Percentiles rank a stretch among this genome's conserved stretches.
Evolutionary conservation across 129 eudicot genomes (phyloP).

Genomic region (Heracleum sosnowskyi): DNA sequence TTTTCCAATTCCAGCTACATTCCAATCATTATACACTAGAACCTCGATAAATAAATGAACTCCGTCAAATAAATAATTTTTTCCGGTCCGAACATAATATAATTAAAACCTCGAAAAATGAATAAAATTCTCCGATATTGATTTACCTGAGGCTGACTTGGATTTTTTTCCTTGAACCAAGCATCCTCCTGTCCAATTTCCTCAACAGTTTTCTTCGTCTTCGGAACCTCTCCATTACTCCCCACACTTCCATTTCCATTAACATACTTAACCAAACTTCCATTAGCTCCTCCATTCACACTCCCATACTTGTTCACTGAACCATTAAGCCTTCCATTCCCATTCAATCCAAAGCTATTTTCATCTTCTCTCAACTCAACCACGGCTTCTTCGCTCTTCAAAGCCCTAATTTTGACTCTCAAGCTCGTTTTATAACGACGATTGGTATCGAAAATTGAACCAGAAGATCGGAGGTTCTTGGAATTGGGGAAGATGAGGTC

Average conservation of each 20-base stretch:
- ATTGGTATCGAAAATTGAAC: conserved; percentile 8
- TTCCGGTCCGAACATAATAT: too few relatives aligned
- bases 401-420: conserved; percentile 33
- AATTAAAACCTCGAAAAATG: too few relatives aligned
- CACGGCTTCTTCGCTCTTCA: conserved; percentile 33
- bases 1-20: neutral
- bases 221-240: conserved; percentile 29
- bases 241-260: conserved; percentile 46
- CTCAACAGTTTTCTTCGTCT: conserved; percentile 63
- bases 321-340: conserved; percentile 35
- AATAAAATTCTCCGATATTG: too few relatives aligned
- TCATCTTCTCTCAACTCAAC: conserved; percentile 41
- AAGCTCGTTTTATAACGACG: neutral
- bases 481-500: conserved; percentile 31
- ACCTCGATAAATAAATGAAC: neutral
- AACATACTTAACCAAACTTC: conserved; percentile 42
- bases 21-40: neutral
- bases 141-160: conserved; percentile 55
- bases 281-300: conserved; percentile 36
- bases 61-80: too few relatives aligned
- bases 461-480: conserved; percentile 24
- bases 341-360: conserved; percentile 8
- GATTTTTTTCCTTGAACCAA: conserved; percentile 57
- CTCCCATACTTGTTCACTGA: conserved; percentile 19
- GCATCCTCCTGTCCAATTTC: conserved; percentile 99